phyloP scores from a whole-genome alignment of 1,139 yeast species.

The Taiozyma sp. region DNA sequence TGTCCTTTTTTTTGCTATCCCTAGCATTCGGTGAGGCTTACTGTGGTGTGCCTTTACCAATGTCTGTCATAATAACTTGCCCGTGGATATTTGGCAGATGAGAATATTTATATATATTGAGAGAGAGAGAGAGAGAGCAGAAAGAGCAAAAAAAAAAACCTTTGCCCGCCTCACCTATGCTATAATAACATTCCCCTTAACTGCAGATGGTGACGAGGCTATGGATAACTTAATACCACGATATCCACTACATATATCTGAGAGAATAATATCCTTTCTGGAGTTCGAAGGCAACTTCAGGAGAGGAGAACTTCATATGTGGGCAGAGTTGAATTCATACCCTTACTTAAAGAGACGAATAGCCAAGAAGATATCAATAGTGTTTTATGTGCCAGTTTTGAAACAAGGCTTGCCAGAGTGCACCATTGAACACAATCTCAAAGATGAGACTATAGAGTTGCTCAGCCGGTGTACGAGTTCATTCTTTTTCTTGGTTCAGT shows the following conservation, averaged over 20 bases:
- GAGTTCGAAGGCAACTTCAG: not conserved
- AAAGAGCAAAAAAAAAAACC: too few relatives aligned
- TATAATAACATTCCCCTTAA: too few relatives aligned
- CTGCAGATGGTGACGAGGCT: too few relatives aligned
- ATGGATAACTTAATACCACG: not conserved
- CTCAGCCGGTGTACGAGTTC: not conserved
- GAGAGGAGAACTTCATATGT: not conserved
- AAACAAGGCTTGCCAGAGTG: not conserved
- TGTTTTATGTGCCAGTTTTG: not conserved
- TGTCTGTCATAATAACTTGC: not conserved
- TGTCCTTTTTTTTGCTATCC: too few relatives aligned
- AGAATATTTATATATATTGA: too few relatives aligned
- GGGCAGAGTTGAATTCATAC: not conserved
- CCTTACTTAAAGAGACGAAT: not conserved
- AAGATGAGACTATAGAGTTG: not conserved
- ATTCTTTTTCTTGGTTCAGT: not conserved
- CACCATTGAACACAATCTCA: too few relatives aligned
- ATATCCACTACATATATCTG: not conserved
- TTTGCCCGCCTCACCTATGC: accelerated
- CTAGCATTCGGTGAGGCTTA: too few relatives aligned
- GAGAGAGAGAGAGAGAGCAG: too few relatives aligned
- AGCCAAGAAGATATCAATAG: not conserved
- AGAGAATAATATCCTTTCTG: not conserved
- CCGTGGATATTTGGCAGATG: not conserved
- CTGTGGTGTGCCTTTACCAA: not conserved